Evolutionary conservation across 163 green algal species (phyloP), one percentile per base, ranked within the genome.

Genomic region (Scenedesmus sp.): DNA sequence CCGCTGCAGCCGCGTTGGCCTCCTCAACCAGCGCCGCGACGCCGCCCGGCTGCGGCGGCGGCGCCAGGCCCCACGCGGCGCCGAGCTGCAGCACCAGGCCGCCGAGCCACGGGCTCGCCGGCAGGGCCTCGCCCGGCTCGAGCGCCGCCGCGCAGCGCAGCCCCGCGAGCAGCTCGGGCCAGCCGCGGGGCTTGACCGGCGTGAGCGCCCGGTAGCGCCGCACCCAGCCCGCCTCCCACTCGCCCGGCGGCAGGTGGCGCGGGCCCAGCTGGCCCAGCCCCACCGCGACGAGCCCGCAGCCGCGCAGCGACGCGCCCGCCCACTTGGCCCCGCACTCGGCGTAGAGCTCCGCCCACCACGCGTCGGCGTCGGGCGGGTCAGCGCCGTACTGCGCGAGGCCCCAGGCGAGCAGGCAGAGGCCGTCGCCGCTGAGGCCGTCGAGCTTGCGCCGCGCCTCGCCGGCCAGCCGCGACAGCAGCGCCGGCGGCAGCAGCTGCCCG

Each of bases 341-440:
- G 22, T 54, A 81, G 4, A 81, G 22, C 67, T 3, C 29, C 39
- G 17, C 73, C 5, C 36, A 74, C 73, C 60, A 74, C 34, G 58
- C 47, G 18, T 60, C 22, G 44, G 48, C 48, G 17, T 66, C 47
- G 58, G 34, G 20, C 73, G 83, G 63, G 20, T 54, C 20, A 29
- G 71, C 81, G 34, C 57, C 83, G 47, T 85, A 85, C 69, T 83
- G 74, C 0, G 67, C 64, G 11, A 87, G 39, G 18, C 69, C 83
- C 83, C 83, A 87, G 29, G 78, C 63, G 66, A 87, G 42, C 78
- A 87, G 74, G 36, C 62, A 78, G 39, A 84, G 60, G 3, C 72
- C 83, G 48, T 87, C 78, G 6, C 83, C 83, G 34, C 74, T 82
- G 29, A 70, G 65, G 11, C 62, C 62, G 0, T 65, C 17, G 62